Base-by-base conservation (phyloP, 1,139 yeast genomes). In the Scheffersomyces cryptocercus region DNA sequence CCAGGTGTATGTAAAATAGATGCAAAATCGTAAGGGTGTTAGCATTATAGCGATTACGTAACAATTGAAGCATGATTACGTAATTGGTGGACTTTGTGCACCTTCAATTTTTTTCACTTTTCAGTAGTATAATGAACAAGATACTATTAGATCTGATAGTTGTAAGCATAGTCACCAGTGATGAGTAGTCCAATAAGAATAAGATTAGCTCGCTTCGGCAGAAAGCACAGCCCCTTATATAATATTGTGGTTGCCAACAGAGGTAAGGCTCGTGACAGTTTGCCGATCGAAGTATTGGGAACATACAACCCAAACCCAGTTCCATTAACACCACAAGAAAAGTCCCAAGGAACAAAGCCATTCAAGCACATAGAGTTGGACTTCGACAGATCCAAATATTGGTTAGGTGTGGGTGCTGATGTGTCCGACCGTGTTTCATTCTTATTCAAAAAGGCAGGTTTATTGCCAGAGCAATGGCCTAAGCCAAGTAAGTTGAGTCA, bases 351-450 rank as follows among this genome's bases (percentile, higher is more conserved):
- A n/a, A 67, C 71, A 36, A 73, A 78, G 51, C 89, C 95, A 16
- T 75, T 79, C 43, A 93, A 93, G 62, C 90, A 90, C 54, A 80
- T 93, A 34, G 79, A 82, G 53, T 72, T 93, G 38, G 98, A 93
- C 62, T 89, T 93, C 61, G 83, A 84, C 52, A 81, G 97, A 54
- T 82, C 97, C n/a, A 89, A 89, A 65, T 95, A 93, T 68, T 93
- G 99, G 99, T 71, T 93, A 37, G 97, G 97, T 59, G 96, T 89
- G 12, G 99, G 99, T n/a, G 99, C 98, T 1, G 96, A 88, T 62
- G 96, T 97, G 4, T 84, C 95, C 29, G 91, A 87, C 36, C 75
- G 95, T 4, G 96, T 91, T 10, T 79, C 83, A 4, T 82, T 82
- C 54, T 69, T 93, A 48, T 80, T 93, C 62, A 85, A 84, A 59